These are phyloP conservation scores for Taphrina wiesneri DNA, from an alignment of 1,139 yeast species.

Conservation along the genomic window DNA sequence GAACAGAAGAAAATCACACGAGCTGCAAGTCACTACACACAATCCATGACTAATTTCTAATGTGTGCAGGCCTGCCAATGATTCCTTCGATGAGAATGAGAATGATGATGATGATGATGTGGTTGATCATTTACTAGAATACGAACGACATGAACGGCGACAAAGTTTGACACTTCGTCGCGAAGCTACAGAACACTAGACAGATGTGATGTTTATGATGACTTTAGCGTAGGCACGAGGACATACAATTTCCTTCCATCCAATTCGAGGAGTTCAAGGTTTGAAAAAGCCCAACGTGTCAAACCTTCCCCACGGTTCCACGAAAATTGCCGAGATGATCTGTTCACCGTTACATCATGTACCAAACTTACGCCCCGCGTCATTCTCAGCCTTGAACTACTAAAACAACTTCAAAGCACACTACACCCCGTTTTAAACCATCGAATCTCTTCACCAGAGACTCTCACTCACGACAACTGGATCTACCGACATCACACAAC, in stretches of 20 bases:
- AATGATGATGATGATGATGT: background rate
- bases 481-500: background rate
- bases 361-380: background rate
- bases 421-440: background rate
- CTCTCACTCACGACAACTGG: background rate
- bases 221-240: background rate
- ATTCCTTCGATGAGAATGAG: background rate
- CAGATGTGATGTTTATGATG: background rate
- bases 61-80: background rate
- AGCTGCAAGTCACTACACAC: background rate
- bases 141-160: background rate
- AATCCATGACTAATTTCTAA: background rate
- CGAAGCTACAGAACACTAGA: background rate
- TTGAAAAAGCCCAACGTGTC: background rate
- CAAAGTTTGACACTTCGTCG: background rate
- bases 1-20: background rate
- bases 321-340: background rate
- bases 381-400: no score
- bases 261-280: background rate
- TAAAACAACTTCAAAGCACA: background rate
- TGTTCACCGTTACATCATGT: background rate
- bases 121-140: background rate
- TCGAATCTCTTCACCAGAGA: background rate
- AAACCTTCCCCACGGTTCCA: conserved; percentile 6
- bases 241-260: no score